phyloP scores from a whole-genome alignment of 75 land plant species.

The Pseudotsuga menziesii region DNA sequence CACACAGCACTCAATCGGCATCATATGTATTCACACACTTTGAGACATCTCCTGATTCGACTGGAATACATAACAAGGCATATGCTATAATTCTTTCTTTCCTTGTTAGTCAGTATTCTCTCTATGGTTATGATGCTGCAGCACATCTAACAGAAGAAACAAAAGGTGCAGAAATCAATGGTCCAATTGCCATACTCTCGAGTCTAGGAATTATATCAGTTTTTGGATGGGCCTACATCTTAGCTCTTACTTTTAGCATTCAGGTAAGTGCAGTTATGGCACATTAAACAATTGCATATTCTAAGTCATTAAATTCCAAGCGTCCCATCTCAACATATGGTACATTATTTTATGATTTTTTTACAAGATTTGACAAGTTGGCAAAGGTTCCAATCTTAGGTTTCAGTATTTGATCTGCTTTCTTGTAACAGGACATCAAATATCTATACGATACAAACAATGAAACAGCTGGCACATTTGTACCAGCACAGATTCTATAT shows the following conservation, averaged over 20 bases:
- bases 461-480: slow-evolving; percentile 86
- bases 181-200: slow-evolving; percentile 90
- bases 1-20: slow-evolving; percentile 62
- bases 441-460: slow-evolving; percentile 68
- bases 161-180: slow-evolving; percentile 82
- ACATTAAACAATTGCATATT: background rate
- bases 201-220: slow-evolving; percentile 80
- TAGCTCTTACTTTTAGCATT: slow-evolving; percentile 87
- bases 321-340: too few species aligned
- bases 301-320: background rate
- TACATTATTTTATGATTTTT: background rate
- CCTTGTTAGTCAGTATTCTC: slow-evolving; percentile 86
- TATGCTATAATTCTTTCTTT: slow-evolving; percentile 69
- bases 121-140: slow-evolving; percentile 90
- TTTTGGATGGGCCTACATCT: slow-evolving; percentile 85
- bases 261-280: slow-evolving; percentile 42
- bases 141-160: slow-evolving; percentile 97
- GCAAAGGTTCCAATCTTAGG: slow-evolving; percentile 1
- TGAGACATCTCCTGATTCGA: slow-evolving; percentile 40
- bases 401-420: background rate
- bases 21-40: slow-evolving; percentile 80
- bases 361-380: background rate
- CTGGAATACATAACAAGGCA: slow-evolving; percentile 57
- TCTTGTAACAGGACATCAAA: slow-evolving; percentile 37
- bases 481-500: slow-evolving; percentile 84